phyloP scores from a whole-genome alignment of 352 stramenopile genomes.

The Aphanomyces cochlioides region DNA sequence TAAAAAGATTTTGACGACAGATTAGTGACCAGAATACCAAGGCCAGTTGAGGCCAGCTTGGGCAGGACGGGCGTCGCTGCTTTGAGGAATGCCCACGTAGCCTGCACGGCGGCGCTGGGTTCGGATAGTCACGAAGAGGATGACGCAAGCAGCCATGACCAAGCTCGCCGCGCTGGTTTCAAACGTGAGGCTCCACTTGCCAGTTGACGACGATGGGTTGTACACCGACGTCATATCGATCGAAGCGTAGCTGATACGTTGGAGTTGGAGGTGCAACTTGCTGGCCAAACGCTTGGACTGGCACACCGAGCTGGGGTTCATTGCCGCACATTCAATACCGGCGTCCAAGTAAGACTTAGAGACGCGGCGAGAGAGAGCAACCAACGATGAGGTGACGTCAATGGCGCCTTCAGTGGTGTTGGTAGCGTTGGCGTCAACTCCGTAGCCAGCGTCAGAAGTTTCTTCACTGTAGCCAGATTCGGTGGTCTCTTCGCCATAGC shows the following conservation, averaged over 20 bases:
- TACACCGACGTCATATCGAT: conserved; percentile 26
- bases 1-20: no score
- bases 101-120: conserved; percentile 18
- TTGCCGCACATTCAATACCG: conserved; percentile 6
- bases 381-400: not conserved
- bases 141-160: not conserved
- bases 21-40: not conserved
- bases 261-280: conserved; percentile 7
- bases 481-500: no score
- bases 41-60: conserved; percentile 1
- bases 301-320: conserved; percentile 14
- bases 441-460: not conserved
- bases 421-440: not conserved
- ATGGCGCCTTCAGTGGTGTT: not conserved
- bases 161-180: not conserved
- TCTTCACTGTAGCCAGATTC: no score
- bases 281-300: conserved; percentile 15
- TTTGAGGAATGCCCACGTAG: conserved; percentile 19
- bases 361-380: conserved; percentile 4
- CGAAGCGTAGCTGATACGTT: conserved; percentile 12
- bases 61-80: not conserved
- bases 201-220: not conserved
- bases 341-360: conserved; percentile 24
- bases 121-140: not conserved
- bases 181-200: not conserved